These are phyloP conservation scores for Scheffersomyces spartinae DNA, from an alignment of 805 yeast genomes.

Conservation along the genomic window DNA sequence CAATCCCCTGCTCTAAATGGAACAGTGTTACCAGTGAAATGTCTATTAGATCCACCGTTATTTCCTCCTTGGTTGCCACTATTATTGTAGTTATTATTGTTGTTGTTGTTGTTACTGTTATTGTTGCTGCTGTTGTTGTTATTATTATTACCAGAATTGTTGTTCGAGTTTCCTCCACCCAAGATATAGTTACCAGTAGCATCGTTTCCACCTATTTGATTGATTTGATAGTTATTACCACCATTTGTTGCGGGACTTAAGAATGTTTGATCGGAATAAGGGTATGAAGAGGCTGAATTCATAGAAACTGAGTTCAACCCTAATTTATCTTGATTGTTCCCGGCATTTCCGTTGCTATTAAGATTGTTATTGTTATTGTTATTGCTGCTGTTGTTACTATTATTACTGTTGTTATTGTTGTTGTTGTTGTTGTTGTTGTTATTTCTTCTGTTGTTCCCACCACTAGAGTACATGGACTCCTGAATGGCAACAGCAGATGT, in stretches of 20 bases:
- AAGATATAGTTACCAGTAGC: slow-evolving; percentile 2
- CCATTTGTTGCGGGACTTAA: slow-evolving; percentile 2
- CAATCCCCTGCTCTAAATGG: slow-evolving; percentile 96
- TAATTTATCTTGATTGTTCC: too few relatives aligned
- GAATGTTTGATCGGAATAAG: too few relatives aligned
- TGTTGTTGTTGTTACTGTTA: slow-evolving; percentile 5
- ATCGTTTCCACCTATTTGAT: too few relatives aligned
- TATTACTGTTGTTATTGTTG: slow-evolving; percentile 4
- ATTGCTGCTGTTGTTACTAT: slow-evolving; percentile 7
- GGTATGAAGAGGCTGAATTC: neutral
- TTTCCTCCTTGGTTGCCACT: slow-evolving; percentile 7
- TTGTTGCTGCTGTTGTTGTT: too few relatives aligned
- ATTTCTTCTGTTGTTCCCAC: slow-evolving; percentile 1
- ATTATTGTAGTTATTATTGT: slow-evolving; percentile 10
- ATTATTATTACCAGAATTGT: too few relatives aligned
- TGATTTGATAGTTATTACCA: slow-evolving; percentile 1
- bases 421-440: slow-evolving; percentile 2
- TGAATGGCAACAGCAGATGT: slow-evolving; percentile 60
- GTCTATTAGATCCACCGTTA: slow-evolving; percentile 3
- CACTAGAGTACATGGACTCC: slow-evolving; percentile 37
- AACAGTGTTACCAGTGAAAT: slow-evolving; percentile 37
- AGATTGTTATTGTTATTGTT: slow-evolving; percentile 7
- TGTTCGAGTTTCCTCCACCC: too few relatives aligned
- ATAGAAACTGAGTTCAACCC: neutral
- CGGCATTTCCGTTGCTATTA: too few relatives aligned